Base-by-base conservation (phyloP, 2,329 filamentous ascomycete genomes). In the Thelonectria discophora region DNA sequence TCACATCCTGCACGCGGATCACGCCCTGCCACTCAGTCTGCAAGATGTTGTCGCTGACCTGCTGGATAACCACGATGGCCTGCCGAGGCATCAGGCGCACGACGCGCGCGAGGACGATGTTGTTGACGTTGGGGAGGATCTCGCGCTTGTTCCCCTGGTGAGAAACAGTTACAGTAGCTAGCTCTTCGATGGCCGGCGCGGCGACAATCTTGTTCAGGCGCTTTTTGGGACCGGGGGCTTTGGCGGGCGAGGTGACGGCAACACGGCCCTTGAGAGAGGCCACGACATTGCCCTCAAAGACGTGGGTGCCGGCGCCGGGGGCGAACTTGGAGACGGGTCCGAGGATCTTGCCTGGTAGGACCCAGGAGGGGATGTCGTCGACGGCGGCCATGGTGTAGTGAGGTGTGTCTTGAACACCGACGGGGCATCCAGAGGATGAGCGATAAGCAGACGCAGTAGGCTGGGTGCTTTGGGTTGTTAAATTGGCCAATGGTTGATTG, bases 1-100 rank as follows among this genome's bases (percentile, higher is more conserved):
- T 86, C 34, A 99, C 92, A 74, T 99, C 95, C 79, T 98, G 94
- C 65, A 90, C 88, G 17, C 93, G 86, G 62, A 97, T 93, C 64
- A 96, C 81, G 5, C 91, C 93, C 78, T 93, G 90, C 86, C 94
- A 96, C 69, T 93, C 90, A 52, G 92, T 90, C 68, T 91, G 86
- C 63, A 91, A 82, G 42, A 91, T 89, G 11, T 84, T 85, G 71
- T 89, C 84, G 59, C 91, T 88, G 24, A 97, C 90, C 61, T 94
- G 90, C 62, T 97, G 85, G 69, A 98, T 97, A 20, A 90, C 90
- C 55, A 96, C 89, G 24, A 90, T 90, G 6, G 93, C 94, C 80
- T 97, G 93, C 64, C 91, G 88, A 48, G 92, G 90, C 76, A 91
- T 90, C 58, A 97, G 90, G 49, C 94, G 90, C 37, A 92, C 92